These are phyloP conservation scores for Stenocarpella maydis DNA, from an alignment of 2,329 filamentous ascomycete genomes.

Conservation along the genomic window DNA sequence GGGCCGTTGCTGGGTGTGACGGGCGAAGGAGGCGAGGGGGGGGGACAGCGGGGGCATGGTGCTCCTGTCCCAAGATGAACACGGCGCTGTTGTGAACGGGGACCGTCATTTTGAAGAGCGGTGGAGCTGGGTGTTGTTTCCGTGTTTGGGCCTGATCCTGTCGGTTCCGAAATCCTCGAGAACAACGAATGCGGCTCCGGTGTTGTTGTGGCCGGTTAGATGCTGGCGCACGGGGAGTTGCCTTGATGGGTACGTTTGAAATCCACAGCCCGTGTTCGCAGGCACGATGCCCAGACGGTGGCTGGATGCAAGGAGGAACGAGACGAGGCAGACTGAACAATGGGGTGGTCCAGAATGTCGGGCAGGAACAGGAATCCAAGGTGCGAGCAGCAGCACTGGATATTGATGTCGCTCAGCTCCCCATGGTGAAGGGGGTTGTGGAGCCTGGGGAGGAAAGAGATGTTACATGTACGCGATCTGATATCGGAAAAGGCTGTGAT, in stretches of 20 bases:
- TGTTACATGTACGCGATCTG: conserved; percentile 26
- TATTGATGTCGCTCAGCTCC: conserved; percentile 18
- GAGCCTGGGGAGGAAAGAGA: conserved; percentile 1
- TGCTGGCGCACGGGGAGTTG: neutral
- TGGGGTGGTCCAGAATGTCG: neutral
- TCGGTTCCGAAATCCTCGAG: neutral
- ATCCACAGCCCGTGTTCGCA: conserved; percentile 21
- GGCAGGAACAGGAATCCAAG: neutral
- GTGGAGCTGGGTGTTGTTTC: neutral
- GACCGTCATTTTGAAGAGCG: conserved; percentile 35
- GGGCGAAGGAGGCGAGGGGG: conserved; percentile 60
- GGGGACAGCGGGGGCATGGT: conserved; percentile 50
- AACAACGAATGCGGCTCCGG: neutral
- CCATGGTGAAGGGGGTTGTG: conserved; percentile 18
- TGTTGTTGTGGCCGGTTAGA: neutral
- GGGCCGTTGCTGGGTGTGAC: conserved; percentile 48
- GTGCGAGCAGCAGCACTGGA: conserved; percentile 3
- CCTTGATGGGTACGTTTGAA: neutral
- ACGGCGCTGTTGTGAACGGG: conserved; percentile 61
- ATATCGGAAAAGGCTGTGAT: conserved; percentile 33
- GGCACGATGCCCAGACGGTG: conserved; percentile 31
- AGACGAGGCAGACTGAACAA: neutral
- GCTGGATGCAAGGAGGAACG: neutral
- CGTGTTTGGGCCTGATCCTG: too few species aligned
- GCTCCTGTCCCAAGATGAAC: conserved; percentile 51